Base-by-base conservation (phyloP, 2,329 filamentous ascomycete species). In the Gnomoniopsis sp. region DNA sequence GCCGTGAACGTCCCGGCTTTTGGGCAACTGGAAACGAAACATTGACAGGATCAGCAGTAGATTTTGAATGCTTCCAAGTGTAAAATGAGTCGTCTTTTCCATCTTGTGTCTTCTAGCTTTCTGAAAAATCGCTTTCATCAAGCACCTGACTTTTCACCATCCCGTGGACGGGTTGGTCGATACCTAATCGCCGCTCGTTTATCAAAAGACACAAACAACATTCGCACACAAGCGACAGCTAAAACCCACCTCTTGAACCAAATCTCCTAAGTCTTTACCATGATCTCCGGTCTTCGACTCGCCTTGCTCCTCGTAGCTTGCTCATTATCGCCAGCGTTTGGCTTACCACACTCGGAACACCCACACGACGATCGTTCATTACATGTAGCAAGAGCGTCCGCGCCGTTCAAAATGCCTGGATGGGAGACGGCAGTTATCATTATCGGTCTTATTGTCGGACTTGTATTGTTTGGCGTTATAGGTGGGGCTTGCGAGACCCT, bases 401-500 rank as follows among this genome's bases (percentile, higher is more conserved):
- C 46, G 26, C 10, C 46, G 6, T 21, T 22, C 17, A 46, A 48
- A 14, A 2, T 55, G 17, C 38, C 46, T 6, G 26, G 38, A 12
- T 55, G 56, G 53, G 48, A 61, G n/a, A 22, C 56, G 17, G 52
- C 48, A n/a, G 15, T 49, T 1, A 23, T 61, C 3, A 34, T 54
- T 1, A n/a, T 61, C 1, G 49, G 59, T 14, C 22, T 51, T 4
- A 2, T 61, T 2, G 6, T 56, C 3, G 59, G 30, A 2, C 30
- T 61, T 30, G 52, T 61, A 44, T 10, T 61, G 10, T 33, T 61
- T 11, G 57, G 59, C 14, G 15, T 19, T 22, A 21, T 61, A 3
- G 59, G 59, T 8, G 59, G 59, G 17, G 50, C 58, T 6, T 59
- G 52, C 12, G 59, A 61, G 49, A 49, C 55, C 7, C 0, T 58